Evolutionary conservation across 177 flowering plant species (phyloP).

Genomic region (Vitis hybrid): DNA sequence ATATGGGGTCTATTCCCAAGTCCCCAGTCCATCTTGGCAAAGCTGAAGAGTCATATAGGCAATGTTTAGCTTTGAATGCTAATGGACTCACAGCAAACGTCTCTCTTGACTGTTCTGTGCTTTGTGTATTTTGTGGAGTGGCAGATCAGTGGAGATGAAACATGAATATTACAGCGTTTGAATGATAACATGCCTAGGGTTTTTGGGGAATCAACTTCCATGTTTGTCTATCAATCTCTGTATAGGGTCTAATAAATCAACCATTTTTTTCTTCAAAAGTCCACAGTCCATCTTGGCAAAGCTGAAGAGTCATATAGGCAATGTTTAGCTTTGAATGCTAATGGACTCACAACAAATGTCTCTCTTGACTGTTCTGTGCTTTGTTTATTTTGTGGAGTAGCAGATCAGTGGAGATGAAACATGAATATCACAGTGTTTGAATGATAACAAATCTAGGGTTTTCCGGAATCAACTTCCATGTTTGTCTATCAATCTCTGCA

Average conservation of each 20-base stretch:
- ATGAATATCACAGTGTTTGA: neutral
- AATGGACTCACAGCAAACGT: conserved; percentile 27
- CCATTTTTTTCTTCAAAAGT: no score
- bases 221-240: no score
- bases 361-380: conserved; percentile 10
- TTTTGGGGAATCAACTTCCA: no score
- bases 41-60: conserved; percentile 6
- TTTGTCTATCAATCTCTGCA: no score
- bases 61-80: conserved; percentile 30
- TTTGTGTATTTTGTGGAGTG: conserved; percentile 9
- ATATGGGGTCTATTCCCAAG: no score
- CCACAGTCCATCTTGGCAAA: conserved; percentile 47
- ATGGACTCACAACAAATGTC: conserved; percentile 30
- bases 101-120: conserved; percentile 22
- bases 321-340: conserved; percentile 44
- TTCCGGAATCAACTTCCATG: no score
- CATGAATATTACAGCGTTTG: neutral
- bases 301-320: conserved; percentile 16
- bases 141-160: conserved; percentile 22
- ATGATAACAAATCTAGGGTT: no score
- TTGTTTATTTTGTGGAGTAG: conserved; percentile 6
- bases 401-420: conserved; percentile 24
- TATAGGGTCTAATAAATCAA: no score
- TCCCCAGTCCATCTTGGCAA: conserved; percentile 15
- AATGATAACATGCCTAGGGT: no score